Evolutionary conservation across 1,139 yeast genomes (phyloP), one percentile per base, ranked within the genome.

Genomic region (Yamadazyma oceani): DNA sequence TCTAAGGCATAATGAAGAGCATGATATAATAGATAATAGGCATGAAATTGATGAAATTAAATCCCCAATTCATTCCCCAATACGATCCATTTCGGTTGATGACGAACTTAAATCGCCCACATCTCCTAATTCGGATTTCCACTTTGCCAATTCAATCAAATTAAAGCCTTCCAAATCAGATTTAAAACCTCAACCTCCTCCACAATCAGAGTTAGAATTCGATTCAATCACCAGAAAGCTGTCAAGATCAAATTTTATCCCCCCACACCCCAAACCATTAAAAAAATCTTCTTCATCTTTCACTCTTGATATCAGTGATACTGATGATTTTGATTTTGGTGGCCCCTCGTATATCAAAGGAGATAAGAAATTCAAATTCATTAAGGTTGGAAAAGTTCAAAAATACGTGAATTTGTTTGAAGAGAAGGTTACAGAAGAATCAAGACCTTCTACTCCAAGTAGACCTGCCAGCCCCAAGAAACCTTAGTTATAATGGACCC

Each of bases 371-470:
- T 71, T 69, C 55, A 69, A 67, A 47, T 70, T 64, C 44, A 71
- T 71, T 41, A 70, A 69, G 48, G 73, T 71, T 12, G 77, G 77
- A 2, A 71, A 71, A 46, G 77, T 71, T 15, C 76, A 71, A 44
- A 70, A 70, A 50, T 70, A 68, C 48, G 77, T 71, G 16, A 58
- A 61, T 48, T 56, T 70, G 47, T 71, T 71, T 45, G 77, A 71
- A 49, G 75, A 71, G 39, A 57, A 64, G 40, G 54, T 51, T 34
- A 48, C 49, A n/a, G 57, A 51, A 32, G 55, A 48, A 10, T 27
- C 30, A 12, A 29, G 43, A 8, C 31, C 41, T 11, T 25, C 42
- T 6, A 38, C 42, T 16, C 30, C 30, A 6, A 15, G 19, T 16
- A 30, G 39, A 30, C 32, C 39, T 19, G 32, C 38, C 23, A 34